Percentiles rank a stretch among this genome's conserved stretches.
These are phyloP conservation scores for Lagerstroemia speciosa DNA, from an alignment of 345 rosid species.

Conservation along the genomic window DNA sequence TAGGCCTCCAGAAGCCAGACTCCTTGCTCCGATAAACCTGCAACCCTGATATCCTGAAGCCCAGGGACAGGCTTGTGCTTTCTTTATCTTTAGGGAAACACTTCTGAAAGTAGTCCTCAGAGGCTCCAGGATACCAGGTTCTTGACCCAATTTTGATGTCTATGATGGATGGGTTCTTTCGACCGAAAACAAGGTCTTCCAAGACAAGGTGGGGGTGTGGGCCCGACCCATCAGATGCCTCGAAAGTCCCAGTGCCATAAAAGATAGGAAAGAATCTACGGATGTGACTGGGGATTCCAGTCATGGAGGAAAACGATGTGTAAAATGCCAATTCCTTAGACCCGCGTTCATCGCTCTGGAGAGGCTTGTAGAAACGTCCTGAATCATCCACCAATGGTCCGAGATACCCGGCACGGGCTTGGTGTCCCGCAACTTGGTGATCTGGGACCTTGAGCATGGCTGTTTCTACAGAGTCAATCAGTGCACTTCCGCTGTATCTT, in stretches of 20 bases:
- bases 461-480: background rate
- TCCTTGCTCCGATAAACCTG: slow-evolving; percentile 35
- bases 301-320: slow-evolving; percentile 43
- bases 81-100: slow-evolving; percentile 58
- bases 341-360: slow-evolving; percentile 65
- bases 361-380: slow-evolving; percentile 89
- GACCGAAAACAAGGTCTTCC: slow-evolving; percentile 42
- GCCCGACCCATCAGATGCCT: slow-evolving; percentile 80
- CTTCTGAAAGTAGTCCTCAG: slow-evolving; percentile 53
- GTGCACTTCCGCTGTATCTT: background rate
- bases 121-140: slow-evolving; percentile 86
- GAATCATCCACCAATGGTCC: slow-evolving; percentile 79
- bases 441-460: slow-evolving; percentile 78
- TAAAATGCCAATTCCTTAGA: slow-evolving; percentile 66
- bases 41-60: slow-evolving; percentile 79
- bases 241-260: slow-evolving; percentile 58
- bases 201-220: slow-evolving; percentile 49
- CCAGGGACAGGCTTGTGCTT: slow-evolving; percentile 44
- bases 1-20: slow-evolving; percentile 58
- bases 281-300: slow-evolving; percentile 54
- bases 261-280: slow-evolving; percentile 59
- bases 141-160: slow-evolving; percentile 91
- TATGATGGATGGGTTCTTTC: slow-evolving; percentile 50
- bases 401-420: slow-evolving; percentile 45
- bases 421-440: slow-evolving; percentile 97